Conservation (phyloP, 371 early-diverging fungal genomes). For the Smittium culicis region DNA sequence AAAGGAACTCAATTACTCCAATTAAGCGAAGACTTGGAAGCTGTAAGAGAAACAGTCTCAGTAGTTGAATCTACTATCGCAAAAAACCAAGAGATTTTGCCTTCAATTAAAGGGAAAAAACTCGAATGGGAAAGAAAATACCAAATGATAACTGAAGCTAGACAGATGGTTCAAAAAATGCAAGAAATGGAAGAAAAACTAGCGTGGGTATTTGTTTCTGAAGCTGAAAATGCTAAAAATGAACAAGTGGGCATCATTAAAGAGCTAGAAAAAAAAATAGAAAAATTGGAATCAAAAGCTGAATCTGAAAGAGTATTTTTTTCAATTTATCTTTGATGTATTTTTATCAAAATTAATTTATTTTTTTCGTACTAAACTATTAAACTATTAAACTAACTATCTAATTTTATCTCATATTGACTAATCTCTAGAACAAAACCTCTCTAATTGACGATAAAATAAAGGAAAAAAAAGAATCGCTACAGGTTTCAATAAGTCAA, state of each 20-base stretch:
- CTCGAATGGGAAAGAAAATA: constrained; percentile 39
- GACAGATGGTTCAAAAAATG: constrained; percentile 26
- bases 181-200: constrained; percentile 31
- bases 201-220: constrained; percentile 12
- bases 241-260: background rate
- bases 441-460: constrained; percentile 1
- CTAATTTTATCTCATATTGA: background rate
- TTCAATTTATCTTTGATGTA: too few relatives aligned
- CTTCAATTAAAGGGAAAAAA: constrained; percentile 43
- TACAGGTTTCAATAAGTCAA: background rate
- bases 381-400: too few relatives aligned
- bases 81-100: constrained; percentile 44
- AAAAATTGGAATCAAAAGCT: constrained; percentile 3
- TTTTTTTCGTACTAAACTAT: too few relatives aligned
- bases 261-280: constrained; percentile 12
- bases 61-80: constrained; percentile 40
- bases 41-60: constrained; percentile 50
- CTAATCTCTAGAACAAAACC: constrained; percentile 1
- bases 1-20: constrained; percentile 74
- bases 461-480: background rate
- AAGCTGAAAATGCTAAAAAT: constrained; percentile 9
- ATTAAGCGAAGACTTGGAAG: constrained; percentile 52
- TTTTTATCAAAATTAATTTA: too few relatives aligned
- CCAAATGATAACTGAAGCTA: constrained; percentile 1
- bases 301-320: background rate